Evolutionary conservation across 768 basidiomycete genomes (phyloP).

Genomic region (Tricholoma flavovirens): DNA sequence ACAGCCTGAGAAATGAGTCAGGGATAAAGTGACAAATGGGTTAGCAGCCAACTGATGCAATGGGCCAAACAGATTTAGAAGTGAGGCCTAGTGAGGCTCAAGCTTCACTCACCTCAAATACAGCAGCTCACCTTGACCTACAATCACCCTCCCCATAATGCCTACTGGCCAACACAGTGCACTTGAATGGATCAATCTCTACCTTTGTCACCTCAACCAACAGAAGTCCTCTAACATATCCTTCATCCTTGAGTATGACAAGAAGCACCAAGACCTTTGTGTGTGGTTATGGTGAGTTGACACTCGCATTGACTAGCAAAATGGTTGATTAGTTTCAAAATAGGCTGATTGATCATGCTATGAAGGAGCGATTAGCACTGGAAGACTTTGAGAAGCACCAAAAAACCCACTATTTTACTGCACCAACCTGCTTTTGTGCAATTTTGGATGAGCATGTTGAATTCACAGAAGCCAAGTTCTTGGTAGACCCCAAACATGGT

Average conservation of each 20-base stretch:
- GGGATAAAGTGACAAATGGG: background rate
- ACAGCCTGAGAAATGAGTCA: background rate
- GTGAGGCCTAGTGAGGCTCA: background rate
- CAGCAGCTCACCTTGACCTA: background rate
- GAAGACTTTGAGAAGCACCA: too few species aligned
- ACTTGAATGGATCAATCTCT: background rate
- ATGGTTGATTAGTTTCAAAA: too few species aligned
- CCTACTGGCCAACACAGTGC: background rate
- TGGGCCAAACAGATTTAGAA: background rate
- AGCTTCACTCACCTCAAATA: background rate
- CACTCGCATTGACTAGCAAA: background rate
- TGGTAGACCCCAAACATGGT: too few species aligned
- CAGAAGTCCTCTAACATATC: background rate
- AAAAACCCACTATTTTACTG: too few species aligned
- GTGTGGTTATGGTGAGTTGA: background rate
- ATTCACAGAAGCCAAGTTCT: too few species aligned
- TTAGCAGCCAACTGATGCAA: background rate
- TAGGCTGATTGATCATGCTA: too few species aligned
- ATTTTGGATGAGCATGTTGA: too few species aligned
- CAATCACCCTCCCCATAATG: background rate
- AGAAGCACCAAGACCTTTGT: background rate
- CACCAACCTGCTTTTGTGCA: too few species aligned
- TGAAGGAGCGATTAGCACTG: too few species aligned
- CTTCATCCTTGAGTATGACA: background rate
- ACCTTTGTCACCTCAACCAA: background rate